A percentile compares a stretch with the other conserved stretches of the same genome.
Conservation (phyloP, 176 grass and related monocot genomes). For the Musa troglodytarum region DNA sequence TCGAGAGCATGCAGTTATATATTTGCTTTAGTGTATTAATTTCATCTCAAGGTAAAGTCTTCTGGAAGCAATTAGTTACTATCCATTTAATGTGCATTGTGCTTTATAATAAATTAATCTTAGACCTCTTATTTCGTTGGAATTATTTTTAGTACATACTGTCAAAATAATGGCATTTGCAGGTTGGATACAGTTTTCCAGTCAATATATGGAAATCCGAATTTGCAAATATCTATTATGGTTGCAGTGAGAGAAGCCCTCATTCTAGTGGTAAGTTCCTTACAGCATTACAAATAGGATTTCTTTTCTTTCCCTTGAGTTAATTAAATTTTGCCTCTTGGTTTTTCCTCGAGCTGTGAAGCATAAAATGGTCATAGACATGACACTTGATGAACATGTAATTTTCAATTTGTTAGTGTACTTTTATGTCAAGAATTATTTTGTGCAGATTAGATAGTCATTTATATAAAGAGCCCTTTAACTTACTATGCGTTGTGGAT, state of each 20-base stretch:
- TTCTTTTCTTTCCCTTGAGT: not conserved
- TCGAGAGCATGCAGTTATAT: too few relatives aligned
- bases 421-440: too few relatives aligned
- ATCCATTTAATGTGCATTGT: too few relatives aligned
- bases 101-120: too few relatives aligned
- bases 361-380: not conserved
- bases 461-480: too few relatives aligned
- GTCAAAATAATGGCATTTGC: constrained; percentile 16
- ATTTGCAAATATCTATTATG: constrained; percentile 55
- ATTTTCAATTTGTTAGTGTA: too few relatives aligned
- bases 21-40: too few relatives aligned
- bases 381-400: not conserved
- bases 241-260: constrained; percentile 45
- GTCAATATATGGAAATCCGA: constrained; percentile 82
- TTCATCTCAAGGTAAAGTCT: not conserved
- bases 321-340: not conserved
- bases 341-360: not conserved
- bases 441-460: too few relatives aligned
- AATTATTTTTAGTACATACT: not conserved
- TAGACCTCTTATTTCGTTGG: not conserved
- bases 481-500: too few relatives aligned
- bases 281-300: not conserved
- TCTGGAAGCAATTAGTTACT: not conserved
- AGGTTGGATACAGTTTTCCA: constrained; percentile 39
- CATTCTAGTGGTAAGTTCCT: constrained; percentile 56